These are phyloP conservation scores for Metarhizium robertsii DNA, from an alignment of 2,329 filamentous ascomycete species.

Conservation along the genomic window DNA sequence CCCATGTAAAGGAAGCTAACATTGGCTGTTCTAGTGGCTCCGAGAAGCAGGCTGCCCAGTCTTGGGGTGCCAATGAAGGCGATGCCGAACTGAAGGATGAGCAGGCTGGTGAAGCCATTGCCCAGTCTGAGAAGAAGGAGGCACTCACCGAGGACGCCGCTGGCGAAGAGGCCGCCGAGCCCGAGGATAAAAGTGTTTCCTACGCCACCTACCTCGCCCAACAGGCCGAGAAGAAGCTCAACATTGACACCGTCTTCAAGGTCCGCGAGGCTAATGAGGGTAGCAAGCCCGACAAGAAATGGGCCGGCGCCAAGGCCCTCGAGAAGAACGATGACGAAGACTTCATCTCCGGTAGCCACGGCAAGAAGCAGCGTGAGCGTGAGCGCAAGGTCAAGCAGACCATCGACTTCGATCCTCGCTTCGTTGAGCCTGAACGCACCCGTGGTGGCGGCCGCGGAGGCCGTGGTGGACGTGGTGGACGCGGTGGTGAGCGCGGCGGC, in stretches of 20 bases:
- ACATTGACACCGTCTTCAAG: slow-evolving; percentile 54
- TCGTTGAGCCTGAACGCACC: slow-evolving; percentile 58
- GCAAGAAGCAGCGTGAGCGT: slow-evolving; percentile 78
- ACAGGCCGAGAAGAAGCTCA: slow-evolving; percentile 63
- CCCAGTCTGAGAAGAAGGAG: slow-evolving; percentile 74
- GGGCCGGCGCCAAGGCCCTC: slow-evolving; percentile 71
- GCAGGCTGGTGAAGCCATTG: slow-evolving; percentile 82
- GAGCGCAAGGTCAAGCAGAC: slow-evolving; percentile 87
- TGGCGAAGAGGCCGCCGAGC: slow-evolving; percentile 44
- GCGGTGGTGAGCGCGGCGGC: slow-evolving; percentile 39
- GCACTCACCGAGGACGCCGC: slow-evolving; percentile 41
- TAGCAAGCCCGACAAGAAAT: slow-evolving; percentile 81
- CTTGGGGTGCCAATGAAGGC: slow-evolving; percentile 80
- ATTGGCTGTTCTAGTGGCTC: slow-evolving; percentile 48
- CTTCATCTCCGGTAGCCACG: slow-evolving; percentile 64
- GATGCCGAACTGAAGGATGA: slow-evolving; percentile 83
- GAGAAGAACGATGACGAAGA: slow-evolving; percentile 59
- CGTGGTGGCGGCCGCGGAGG: slow-evolving; percentile 44
- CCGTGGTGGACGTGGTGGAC: slow-evolving; percentile 42
- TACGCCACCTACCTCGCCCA: slow-evolving; percentile 80
- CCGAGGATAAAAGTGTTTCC: slow-evolving; percentile 82
- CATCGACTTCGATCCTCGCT: slow-evolving; percentile 81
- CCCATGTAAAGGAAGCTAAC: slow-evolving; percentile 2
- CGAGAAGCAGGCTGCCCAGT: slow-evolving; percentile 79
- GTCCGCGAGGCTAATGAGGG: slow-evolving; percentile 92